These are phyloP conservation scores for Punica granatum DNA, from an alignment of 345 rosid species.

Conservation along the genomic window DNA sequence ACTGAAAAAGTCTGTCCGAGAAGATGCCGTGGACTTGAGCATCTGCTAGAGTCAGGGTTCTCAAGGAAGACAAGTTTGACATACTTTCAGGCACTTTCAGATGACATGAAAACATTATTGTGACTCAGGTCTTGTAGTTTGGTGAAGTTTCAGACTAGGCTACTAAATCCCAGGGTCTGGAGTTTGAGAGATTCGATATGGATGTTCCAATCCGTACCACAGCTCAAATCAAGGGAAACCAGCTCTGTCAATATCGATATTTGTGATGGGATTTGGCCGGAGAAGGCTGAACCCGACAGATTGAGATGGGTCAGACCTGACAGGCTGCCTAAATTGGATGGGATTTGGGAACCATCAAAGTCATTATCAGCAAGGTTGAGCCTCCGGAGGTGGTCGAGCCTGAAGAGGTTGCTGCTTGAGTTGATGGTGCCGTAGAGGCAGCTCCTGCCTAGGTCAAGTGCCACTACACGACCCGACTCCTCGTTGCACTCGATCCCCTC, in stretches of 20 bases:
- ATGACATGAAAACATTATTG: not conserved
- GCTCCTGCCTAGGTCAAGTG: no score
- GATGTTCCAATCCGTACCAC: not conserved
- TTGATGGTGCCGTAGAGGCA: not conserved
- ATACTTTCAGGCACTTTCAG: not conserved
- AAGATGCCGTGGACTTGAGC: conserved; percentile 3
- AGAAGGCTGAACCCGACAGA: conserved; percentile 4
- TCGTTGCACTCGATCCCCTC: no score
- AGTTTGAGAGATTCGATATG: not conserved
- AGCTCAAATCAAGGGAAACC: not conserved
- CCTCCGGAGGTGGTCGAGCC: no score
- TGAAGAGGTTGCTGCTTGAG: no score
- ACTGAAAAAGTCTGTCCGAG: not conserved
- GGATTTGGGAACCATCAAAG: conserved; percentile 5
- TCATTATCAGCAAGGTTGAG: not conserved
- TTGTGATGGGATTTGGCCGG: conserved; percentile 12
- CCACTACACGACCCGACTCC: no score
- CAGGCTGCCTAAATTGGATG: conserved; percentile 5
- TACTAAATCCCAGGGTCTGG: not conserved
- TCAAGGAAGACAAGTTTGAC: conserved; percentile 5
- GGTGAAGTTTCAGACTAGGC: not conserved
- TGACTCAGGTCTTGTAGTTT: conserved; percentile 5
- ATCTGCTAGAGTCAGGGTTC: not conserved
- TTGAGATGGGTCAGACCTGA: conserved; percentile 8
- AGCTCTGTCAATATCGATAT: conserved; percentile 9